These are phyloP conservation scores for Phytophthora citrophthora DNA, from an alignment of 352 stramenopile genomes.

Conservation along the genomic window DNA sequence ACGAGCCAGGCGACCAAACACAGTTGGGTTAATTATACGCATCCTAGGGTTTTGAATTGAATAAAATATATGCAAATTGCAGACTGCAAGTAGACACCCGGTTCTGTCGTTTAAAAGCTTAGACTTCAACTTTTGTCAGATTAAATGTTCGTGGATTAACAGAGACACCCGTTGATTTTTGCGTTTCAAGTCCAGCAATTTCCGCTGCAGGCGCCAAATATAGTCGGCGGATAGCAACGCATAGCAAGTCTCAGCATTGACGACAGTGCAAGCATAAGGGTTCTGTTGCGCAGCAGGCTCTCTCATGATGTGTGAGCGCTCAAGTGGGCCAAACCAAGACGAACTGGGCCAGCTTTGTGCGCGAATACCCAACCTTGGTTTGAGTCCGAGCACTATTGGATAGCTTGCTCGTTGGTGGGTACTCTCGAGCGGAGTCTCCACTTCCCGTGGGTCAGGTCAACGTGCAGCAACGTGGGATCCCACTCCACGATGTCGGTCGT, in stretches of 20 bases:
- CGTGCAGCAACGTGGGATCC: too few relatives aligned
- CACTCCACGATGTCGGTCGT: background rate
- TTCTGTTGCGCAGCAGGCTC: background rate
- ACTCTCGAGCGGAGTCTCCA: background rate
- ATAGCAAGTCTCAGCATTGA: background rate
- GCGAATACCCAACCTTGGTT: background rate
- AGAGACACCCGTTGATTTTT: background rate
- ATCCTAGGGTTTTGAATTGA: too few relatives aligned
- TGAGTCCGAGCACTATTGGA: background rate
- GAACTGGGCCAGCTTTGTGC: background rate
- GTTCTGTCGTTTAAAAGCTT: constrained; percentile 2
- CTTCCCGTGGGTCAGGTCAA: background rate
- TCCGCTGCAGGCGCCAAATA: background rate
- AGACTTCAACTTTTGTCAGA: constrained; percentile 13
- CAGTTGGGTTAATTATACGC: too few relatives aligned
- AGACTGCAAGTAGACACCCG: background rate
- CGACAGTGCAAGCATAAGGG: too few relatives aligned
- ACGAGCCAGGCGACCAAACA: too few relatives aligned
- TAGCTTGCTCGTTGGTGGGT: background rate
- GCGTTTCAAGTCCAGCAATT: constrained; percentile 1
- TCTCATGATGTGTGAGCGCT: background rate
- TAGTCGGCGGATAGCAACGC: background rate
- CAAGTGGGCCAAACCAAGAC: background rate
- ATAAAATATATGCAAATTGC: too few relatives aligned
- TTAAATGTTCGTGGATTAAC: constrained; percentile 10